These are phyloP conservation scores for Gossypium bickii DNA, from an alignment of 345 rosid genomes.

Conservation along the genomic window DNA sequence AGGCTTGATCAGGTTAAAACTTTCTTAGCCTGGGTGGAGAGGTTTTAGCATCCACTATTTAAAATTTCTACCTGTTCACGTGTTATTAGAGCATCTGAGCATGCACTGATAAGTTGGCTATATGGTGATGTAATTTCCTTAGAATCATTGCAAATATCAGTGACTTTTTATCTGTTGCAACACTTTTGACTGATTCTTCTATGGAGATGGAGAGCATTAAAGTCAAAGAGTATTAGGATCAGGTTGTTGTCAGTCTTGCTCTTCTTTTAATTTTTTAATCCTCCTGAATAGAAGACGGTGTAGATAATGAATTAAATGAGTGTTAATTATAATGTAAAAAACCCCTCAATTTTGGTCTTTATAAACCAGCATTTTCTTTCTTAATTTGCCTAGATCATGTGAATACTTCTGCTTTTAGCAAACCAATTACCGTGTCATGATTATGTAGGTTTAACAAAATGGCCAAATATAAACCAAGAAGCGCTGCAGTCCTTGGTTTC, in stretches of 20 bases:
- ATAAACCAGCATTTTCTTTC: neutral
- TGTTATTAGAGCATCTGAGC: neutral
- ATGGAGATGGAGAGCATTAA: neutral
- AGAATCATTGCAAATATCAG: neutral
- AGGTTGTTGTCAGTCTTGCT: neutral
- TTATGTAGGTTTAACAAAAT: constrained; percentile 2
- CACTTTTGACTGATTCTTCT: neutral
- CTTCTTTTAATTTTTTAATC: neutral
- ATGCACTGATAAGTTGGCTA: neutral
- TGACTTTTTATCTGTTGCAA: neutral
- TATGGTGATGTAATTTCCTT: neutral
- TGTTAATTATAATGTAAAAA: neutral
- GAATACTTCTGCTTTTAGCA: neutral
- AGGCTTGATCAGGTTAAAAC: constrained; percentile 6
- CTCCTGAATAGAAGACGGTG: neutral
- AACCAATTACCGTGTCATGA: neutral
- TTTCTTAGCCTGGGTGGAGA: neutral
- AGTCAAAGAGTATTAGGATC: neutral
- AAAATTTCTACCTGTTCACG: neutral
- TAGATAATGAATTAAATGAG: neutral
- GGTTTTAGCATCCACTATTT: neutral
- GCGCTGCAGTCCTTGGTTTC: neutral
- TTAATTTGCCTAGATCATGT: neutral
- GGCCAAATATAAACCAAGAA: neutral
- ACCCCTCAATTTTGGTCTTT: neutral